Evolutionary conservation across 1,284 basidiomycete species (phyloP), one percentile per base, ranked within the genome.

Genomic region (Austroboletus niveus): DNA sequence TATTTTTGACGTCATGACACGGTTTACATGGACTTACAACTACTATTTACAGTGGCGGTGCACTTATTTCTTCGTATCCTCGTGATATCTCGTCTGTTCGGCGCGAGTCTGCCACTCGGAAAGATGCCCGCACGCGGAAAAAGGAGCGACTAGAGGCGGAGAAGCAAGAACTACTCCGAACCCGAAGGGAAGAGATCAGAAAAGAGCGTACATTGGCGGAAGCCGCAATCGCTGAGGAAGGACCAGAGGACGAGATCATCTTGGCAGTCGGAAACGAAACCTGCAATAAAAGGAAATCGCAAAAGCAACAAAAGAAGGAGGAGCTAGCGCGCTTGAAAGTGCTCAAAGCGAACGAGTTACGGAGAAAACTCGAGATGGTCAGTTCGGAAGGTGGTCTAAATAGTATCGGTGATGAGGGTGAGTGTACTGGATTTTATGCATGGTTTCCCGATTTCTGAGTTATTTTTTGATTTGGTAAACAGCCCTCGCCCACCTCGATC

Each of bases 271-370:
- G n/a, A 35, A 30, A 39, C 8, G 49, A 57, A 27, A 22, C 31
- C n/a, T 41, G 34, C 2, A 35, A 50, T 61, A 72, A 78, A 53
- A 80, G 83, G 62, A 60, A 48, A 17, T 65, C 58, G 3, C 55
- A 54, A 50, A 65, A 30, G 42, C 56, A 59, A 36, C 62, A 55
- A 32, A 84, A 83, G 65, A 83, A 80, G 60, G 94, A 94, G 64
- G 92, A 94, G 60, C 79, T 92, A 7, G 82, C 82, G 57, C 77
- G 87, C 17, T 66, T 92, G 52, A 96, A 94, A 70, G 80, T 82
- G 5, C 75, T 93, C 34, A 94, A 95, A 75, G 80, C 89, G 75
- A 85, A 89, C 54, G 92, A 96, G 62, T 75, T 96, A 53, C 81
- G 86, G 56, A 76, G 78, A 53, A 89, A 88, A 66, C 73, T 97